phyloP scores from a whole-genome alignment of 371 early-diverging fungal genomes.

The Dinochytrium kinnereticum region DNA sequence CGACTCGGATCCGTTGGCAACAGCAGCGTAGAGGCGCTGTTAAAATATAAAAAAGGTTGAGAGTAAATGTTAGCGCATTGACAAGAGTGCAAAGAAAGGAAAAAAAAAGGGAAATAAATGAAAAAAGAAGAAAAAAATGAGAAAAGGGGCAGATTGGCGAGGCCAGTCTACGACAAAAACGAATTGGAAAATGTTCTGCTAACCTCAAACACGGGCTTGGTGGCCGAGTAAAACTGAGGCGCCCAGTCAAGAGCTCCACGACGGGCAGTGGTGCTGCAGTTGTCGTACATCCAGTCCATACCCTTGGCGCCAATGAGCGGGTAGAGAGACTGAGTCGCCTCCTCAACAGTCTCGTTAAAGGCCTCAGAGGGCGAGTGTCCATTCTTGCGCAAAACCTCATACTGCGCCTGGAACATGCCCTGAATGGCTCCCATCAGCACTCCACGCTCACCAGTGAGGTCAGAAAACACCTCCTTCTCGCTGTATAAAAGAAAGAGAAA shows the following conservation, averaged over 20 bases:
- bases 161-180: too few relatives aligned
- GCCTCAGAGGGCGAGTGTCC: slow-evolving; percentile 97
- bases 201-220: slow-evolving; percentile 93
- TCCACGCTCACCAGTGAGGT: slow-evolving; percentile 97
- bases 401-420: slow-evolving; percentile 96
- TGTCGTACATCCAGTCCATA: slow-evolving; percentile 97
- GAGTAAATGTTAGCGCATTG: too few relatives aligned
- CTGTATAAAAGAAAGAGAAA: slow-evolving; percentile 28
- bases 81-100: too few relatives aligned
- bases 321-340: slow-evolving; percentile 96
- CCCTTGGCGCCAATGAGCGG: slow-evolving; percentile 89
- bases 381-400: slow-evolving; percentile 92
- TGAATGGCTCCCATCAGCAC: slow-evolving; percentile 98
- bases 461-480: slow-evolving; percentile 96
- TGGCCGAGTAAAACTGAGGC: slow-evolving; percentile 88
- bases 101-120: too few relatives aligned
- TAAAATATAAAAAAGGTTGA: neutral
- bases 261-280: slow-evolving; percentile 90
- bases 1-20: slow-evolving; percentile 90
- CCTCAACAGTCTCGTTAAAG: slow-evolving; percentile 99
- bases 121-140: neutral
- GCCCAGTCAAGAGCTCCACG: slow-evolving; percentile 98
- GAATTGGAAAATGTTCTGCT: too few relatives aligned
- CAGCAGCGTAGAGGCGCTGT: slow-evolving; percentile 75
- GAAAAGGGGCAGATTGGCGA: neutral